These are phyloP conservation scores for Gossypium raimondii DNA, from an alignment of 345 rosid species.

Conservation along the genomic window DNA sequence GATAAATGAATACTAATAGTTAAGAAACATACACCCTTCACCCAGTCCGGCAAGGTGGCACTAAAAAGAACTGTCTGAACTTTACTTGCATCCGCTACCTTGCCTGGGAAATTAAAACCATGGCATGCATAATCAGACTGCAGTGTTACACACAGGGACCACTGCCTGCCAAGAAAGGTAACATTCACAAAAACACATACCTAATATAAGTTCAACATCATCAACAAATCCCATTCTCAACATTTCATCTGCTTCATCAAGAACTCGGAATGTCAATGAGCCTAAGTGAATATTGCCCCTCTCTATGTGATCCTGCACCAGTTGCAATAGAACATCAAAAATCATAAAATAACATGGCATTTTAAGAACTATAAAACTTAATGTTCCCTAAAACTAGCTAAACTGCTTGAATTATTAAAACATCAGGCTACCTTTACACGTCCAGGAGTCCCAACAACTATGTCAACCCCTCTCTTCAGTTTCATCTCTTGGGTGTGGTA, in stretches of 20 bases:
- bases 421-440: slow-evolving; percentile 61
- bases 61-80: slow-evolving; percentile 99
- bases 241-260: slow-evolving; percentile 99
- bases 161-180: background rate
- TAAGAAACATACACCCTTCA: slow-evolving; percentile 57
- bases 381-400: background rate
- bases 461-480: slow-evolving; percentile 79
- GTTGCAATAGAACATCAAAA: background rate
- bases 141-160: background rate
- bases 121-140: background rate
- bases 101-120: slow-evolving; percentile 46
- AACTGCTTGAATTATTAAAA: background rate
- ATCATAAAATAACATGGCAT: background rate
- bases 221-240: slow-evolving; percentile 97
- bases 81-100: slow-evolving; percentile 72
- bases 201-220: slow-evolving; percentile 89
- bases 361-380: background rate
- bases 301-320: slow-evolving; percentile 76
- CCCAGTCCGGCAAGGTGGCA: slow-evolving; percentile 92
- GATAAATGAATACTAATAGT: background rate
- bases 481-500: slow-evolving; percentile 55
- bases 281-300: slow-evolving; percentile 63
- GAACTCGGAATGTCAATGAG: slow-evolving; percentile 79
- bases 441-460: slow-evolving; percentile 95
- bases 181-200: slow-evolving; percentile 29